These are phyloP conservation scores for Rosa chinensis DNA, from an alignment of 306 rosid species.

Conservation along the genomic window DNA sequence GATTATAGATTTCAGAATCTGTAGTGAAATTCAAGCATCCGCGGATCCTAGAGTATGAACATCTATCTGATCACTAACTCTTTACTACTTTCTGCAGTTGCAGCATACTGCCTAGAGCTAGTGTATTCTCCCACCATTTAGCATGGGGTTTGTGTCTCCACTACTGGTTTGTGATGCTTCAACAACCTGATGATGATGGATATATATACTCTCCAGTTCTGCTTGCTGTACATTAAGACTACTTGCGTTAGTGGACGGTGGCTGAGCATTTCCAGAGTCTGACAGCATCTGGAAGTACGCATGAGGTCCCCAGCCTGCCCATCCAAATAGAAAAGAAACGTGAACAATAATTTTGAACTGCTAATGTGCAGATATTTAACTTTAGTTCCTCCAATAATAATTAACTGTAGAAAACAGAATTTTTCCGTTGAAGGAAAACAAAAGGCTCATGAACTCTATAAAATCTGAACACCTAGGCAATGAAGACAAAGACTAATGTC, in stretches of 20 bases:
- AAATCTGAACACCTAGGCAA: background rate
- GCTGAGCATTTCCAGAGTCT: constrained; percentile 45
- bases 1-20: background rate
- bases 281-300: constrained; percentile 79
- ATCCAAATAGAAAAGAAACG: constrained; percentile 3
- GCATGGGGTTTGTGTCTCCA: constrained; percentile 51
- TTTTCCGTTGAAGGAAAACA: background rate
- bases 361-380: background rate
- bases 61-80: constrained; percentile 26
- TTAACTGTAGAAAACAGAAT: background rate
- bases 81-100: constrained; percentile 17
- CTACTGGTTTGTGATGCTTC: constrained; percentile 26
- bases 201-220: constrained; percentile 45
- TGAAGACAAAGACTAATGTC: background rate
- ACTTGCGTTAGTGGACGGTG: constrained; percentile 29
- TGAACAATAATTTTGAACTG: background rate
- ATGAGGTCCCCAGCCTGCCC: constrained; percentile 85
- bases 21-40: constrained; percentile 17
- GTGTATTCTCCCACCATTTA: constrained; percentile 51
- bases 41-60: constrained; percentile 43
- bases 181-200: constrained; percentile 36
- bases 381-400: background rate
- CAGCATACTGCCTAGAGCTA: constrained; percentile 13
- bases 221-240: constrained; percentile 30
- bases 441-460: background rate